phyloP scores from a whole-genome alignment of 495 filamentous ascomycete species.

The Aspergillus baeticus region DNA sequence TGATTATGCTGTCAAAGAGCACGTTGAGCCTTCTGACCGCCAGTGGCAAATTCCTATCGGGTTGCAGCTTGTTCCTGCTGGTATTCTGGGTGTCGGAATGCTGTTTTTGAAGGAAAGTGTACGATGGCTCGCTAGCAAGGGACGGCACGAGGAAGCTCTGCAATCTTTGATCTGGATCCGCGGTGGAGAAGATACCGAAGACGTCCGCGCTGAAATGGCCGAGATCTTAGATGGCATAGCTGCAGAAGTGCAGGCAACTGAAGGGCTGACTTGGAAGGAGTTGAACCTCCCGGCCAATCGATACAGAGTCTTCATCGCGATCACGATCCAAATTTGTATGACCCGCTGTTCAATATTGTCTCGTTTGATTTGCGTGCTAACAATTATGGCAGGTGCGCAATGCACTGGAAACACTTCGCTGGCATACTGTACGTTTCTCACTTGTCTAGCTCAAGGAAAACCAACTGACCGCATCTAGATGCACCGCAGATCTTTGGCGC shows the following conservation, averaged over 20 bases:
- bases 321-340: slow-evolving; percentile 37
- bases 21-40: slow-evolving; percentile 28
- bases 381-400: slow-evolving; percentile 8
- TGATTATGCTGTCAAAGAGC: slow-evolving; percentile 45
- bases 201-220: slow-evolving; percentile 24
- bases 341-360: slow-evolving; percentile 13
- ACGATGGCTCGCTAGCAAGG: slow-evolving; percentile 52
- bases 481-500: slow-evolving; percentile 50
- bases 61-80: slow-evolving; percentile 48
- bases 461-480: slow-evolving; percentile 21
- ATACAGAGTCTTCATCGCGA: slow-evolving; percentile 40
- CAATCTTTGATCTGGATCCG: slow-evolving; percentile 48
- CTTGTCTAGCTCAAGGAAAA: slow-evolving; percentile 18
- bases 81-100: slow-evolving; percentile 44
- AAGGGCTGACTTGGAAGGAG: slow-evolving; percentile 45
- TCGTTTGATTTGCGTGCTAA: background rate
- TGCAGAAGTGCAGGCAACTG: slow-evolving; percentile 42
- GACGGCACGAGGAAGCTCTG: slow-evolving; percentile 49
- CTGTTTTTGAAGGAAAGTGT: slow-evolving; percentile 47
- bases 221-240: slow-evolving; percentile 43
- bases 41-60: slow-evolving; percentile 58
- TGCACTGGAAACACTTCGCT: slow-evolving; percentile 17
- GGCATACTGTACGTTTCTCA: slow-evolving; percentile 31
- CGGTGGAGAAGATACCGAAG: slow-evolving; percentile 33
- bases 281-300: slow-evolving; percentile 43